Conservation (phyloP, 441 rosid genomes). For the Francoa sonchifolia region DNA sequence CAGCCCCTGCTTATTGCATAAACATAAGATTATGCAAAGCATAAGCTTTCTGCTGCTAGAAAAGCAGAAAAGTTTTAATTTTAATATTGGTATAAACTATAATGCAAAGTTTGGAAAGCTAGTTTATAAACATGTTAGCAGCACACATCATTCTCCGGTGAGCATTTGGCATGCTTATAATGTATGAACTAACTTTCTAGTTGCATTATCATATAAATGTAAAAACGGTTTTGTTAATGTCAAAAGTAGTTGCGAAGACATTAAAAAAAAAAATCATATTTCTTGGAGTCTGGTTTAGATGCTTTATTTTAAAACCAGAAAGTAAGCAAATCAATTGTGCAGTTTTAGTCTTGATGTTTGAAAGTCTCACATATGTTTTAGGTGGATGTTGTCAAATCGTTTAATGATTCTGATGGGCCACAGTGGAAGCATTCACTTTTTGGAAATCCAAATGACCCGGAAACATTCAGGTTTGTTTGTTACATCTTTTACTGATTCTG, state of each 20-base stretch:
- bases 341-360: no score
- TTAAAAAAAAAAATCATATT: neutral
- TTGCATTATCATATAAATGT: no score
- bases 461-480: constrained; percentile 72
- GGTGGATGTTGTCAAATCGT: constrained; percentile 89
- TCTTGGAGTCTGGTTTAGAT: constrained; percentile 1
- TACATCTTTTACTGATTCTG: no score
- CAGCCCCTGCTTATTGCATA: no score
- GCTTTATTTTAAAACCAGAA: no score
- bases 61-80: no score
- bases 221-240: no score
- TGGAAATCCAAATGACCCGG: constrained; percentile 91
- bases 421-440: constrained; percentile 90
- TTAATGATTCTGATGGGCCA: constrained; percentile 66
- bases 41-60: no score
- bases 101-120: constrained; percentile 1
- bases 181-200: neutral
- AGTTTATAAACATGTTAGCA: neutral
- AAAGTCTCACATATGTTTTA: constrained; percentile 22
- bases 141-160: neutral
- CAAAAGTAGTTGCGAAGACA: neutral
- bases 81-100: no score
- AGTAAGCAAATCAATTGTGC: no score
- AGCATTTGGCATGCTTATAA: neutral
- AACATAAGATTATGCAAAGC: no score